phyloP scores from a whole-genome alignment of 495 filamentous ascomycete species.

The Bathelium albidoporum region DNA sequence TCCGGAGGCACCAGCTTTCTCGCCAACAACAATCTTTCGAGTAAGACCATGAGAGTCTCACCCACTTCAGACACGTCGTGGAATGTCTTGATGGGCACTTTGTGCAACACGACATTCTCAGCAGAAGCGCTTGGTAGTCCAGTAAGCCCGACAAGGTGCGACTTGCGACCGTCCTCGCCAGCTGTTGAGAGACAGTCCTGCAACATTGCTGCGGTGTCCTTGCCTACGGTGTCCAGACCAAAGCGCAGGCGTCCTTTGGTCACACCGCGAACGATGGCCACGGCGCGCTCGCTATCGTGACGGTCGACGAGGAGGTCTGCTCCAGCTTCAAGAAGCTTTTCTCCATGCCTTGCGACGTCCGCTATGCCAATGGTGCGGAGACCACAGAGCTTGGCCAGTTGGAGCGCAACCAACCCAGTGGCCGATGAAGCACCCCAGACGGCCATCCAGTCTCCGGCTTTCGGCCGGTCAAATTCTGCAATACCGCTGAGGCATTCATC shows the following conservation, averaged over 20 bases:
- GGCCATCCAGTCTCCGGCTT: constrained; percentile 51
- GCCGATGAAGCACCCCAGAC: constrained; percentile 61
- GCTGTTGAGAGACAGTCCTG: constrained; percentile 35
- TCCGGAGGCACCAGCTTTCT: constrained; percentile 44
- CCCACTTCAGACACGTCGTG: constrained; percentile 50
- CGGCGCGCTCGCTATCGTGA: constrained; percentile 46
- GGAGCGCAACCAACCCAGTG: constrained; percentile 48
- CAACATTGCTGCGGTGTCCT: constrained; percentile 44
- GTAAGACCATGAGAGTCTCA: constrained; percentile 46
- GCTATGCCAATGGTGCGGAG: constrained; percentile 48
- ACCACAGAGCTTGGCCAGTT: constrained; percentile 50
- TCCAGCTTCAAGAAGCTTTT: constrained; percentile 40
- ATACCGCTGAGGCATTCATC: constrained; percentile 43
- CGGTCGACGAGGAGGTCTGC: constrained; percentile 55
- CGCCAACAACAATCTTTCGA: constrained; percentile 45
- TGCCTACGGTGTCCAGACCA: constrained; percentile 51
- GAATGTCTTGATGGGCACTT: constrained; percentile 59
- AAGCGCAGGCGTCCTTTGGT: constrained; percentile 47
- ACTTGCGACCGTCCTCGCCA: constrained; percentile 15
- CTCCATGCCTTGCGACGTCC: constrained; percentile 51
- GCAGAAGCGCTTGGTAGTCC: constrained; percentile 46
- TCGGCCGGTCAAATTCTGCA: constrained; percentile 33
- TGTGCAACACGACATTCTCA: constrained; percentile 43
- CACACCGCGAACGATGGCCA: constrained; percentile 48
- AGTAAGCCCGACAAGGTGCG: constrained; percentile 53